Percentiles rank a stretch among this genome's conserved stretches.
These are phyloP conservation scores for Auxenochlorella protothecoides DNA, from an alignment of 139 green algal genomes.

Conservation along the genomic window DNA sequence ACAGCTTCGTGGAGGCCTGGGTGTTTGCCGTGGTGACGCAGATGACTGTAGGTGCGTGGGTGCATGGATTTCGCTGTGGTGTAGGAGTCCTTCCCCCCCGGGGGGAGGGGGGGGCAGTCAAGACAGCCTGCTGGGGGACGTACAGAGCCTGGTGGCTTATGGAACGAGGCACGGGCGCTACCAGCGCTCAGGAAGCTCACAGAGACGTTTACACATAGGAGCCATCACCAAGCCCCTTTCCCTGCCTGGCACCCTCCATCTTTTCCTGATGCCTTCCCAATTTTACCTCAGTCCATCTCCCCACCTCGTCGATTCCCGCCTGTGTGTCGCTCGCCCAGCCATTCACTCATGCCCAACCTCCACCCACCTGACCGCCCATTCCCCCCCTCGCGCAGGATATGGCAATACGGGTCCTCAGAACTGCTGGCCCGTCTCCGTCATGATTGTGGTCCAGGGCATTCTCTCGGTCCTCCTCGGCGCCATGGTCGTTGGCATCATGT, in stretches of 20 bases:
- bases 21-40: constrained; percentile 26
- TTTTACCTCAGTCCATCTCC: too few relatives aligned
- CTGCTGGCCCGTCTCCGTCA: constrained; percentile 41
- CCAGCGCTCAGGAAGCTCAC: too few relatives aligned
- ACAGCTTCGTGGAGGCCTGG: constrained; percentile 24
- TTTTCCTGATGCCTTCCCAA: too few relatives aligned
- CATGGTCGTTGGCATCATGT: constrained; percentile 63
- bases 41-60: constrained; percentile 16
- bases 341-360: background rate
- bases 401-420: constrained; percentile 51
- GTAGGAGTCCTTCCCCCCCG: background rate
- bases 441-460: constrained; percentile 49
- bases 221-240: too few relatives aligned
- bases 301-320: too few relatives aligned
- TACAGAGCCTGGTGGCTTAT: too few relatives aligned
- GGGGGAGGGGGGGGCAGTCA: background rate
- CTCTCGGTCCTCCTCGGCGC: constrained; percentile 49
- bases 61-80: background rate
- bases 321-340: too few relatives aligned
- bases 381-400: constrained; percentile 39
- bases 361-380: background rate
- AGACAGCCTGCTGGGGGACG: background rate
- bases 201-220: too few relatives aligned
- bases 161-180: too few relatives aligned
- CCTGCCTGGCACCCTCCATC: too few relatives aligned